These are phyloP conservation scores for Apophysomyces trapeziformis DNA, from an alignment of 371 early-diverging fungal species.

Conservation along the genomic window DNA sequence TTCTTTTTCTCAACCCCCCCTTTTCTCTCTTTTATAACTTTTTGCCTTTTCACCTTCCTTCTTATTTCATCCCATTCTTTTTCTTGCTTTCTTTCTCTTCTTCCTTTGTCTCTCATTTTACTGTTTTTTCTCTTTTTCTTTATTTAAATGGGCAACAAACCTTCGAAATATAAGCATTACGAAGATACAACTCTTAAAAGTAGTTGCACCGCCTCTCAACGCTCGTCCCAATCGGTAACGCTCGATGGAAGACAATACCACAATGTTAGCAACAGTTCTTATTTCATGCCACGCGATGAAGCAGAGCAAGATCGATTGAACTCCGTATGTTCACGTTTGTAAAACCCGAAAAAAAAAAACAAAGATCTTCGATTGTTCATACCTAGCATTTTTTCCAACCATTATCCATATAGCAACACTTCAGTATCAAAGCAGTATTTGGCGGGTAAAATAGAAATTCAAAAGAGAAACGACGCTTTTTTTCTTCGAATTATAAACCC, in stretches of 20 bases:
- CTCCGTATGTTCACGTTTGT: slow-evolving; percentile 31
- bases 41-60: slow-evolving; percentile 11
- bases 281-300: slow-evolving; percentile 53
- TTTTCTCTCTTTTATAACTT: slow-evolving; percentile 1
- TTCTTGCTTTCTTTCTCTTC: slow-evolving; percentile 11
- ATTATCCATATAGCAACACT: slow-evolving; percentile 1
- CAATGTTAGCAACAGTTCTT: slow-evolving; percentile 34
- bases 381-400: background rate
- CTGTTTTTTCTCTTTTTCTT: slow-evolving; percentile 17
- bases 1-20: background rate
- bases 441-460: slow-evolving; percentile 22
- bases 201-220: slow-evolving; percentile 9
- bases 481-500: background rate
- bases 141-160: slow-evolving; percentile 29
- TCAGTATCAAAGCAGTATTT: slow-evolving; percentile 8
- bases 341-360: too few species aligned
- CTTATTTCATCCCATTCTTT: background rate
- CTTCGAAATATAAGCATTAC: slow-evolving; percentile 21
- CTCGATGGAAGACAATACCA: slow-evolving; percentile 51
- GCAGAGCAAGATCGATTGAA: slow-evolving; percentile 54
- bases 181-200: slow-evolving; percentile 18
- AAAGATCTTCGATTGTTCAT: background rate
- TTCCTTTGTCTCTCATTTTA: slow-evolving; percentile 16
- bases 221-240: slow-evolving; percentile 16
- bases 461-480: background rate